Base-by-base conservation (phyloP, 805 yeast genomes). In the Saccharomycopsis sp. region DNA sequence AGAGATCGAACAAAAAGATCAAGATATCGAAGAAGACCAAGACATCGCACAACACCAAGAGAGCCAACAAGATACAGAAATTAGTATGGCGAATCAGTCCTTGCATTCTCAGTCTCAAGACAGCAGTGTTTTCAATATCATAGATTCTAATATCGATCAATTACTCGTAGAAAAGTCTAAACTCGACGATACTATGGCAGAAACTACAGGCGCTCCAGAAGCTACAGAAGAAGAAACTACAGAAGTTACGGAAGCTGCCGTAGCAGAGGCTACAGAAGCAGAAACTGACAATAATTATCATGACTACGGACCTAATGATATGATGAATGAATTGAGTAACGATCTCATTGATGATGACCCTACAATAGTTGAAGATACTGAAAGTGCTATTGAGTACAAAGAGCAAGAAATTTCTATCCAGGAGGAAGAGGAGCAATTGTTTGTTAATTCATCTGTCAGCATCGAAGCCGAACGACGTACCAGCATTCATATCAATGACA, bases 191-290 rank as follows among this genome's bases (percentile, higher is more conserved):
- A n/a, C n/a, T n/a, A n/a, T n/a, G n/a, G n/a, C n/a, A n/a, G n/a
- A n/a, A n/a, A n/a, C n/a, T n/a, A n/a, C n/a, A n/a, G n/a, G n/a
- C n/a, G n/a, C n/a, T n/a, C n/a, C n/a, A n/a, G n/a, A n/a, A n/a
- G n/a, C n/a, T 17, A n/a, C 53, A 50, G 22, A 17, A 35, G 57
- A 24, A 15, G 53, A 55, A 47, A 47, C 29, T 47, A 22, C 19
- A 3, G 19, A 34, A 19, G 25, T 47, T n/a, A n/a, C n/a, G n/a
- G n/a, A n/a, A n/a, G n/a, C n/a, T n/a, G n/a, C n/a, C n/a, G n/a
- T n/a, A n/a, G n/a, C n/a, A n/a, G n/a, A n/a, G n/a, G n/a, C n/a
- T n/a, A n/a, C n/a, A n/a, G n/a, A n/a, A n/a, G n/a, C n/a, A n/a
- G n/a, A n/a, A n/a, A n/a, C n/a, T n/a, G 38, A 29, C 12, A 29